phyloP scores from a whole-genome alignment of 2,329 filamentous ascomycete species.

The Colletotrichum plurivorum region DNA sequence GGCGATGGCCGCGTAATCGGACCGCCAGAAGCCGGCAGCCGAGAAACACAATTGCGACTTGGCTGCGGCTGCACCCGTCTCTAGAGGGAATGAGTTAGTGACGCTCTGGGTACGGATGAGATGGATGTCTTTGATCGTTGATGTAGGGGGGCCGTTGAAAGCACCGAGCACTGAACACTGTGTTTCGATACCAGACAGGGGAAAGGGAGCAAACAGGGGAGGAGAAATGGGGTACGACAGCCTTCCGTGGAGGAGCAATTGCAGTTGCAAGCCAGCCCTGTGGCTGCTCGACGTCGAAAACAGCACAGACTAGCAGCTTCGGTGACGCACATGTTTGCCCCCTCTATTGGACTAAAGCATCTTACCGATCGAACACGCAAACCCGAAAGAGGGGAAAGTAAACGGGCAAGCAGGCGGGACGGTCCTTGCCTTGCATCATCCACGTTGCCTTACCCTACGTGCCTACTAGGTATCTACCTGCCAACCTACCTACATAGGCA shows the following conservation, averaged over 20 bases:
- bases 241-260: too few species aligned
- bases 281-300: not conserved
- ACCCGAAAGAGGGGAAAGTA: not conserved
- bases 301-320: not conserved
- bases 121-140: too few species aligned
- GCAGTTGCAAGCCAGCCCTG: not conserved
- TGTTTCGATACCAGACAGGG: too few species aligned
- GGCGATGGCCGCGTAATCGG: constrained; percentile 21
- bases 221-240: too few species aligned
- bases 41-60: not conserved
- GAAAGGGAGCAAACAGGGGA: too few species aligned
- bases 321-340: not conserved
- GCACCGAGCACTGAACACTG: too few species aligned
- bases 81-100: not conserved
- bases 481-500: not conserved
- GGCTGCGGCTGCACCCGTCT: not conserved
- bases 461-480: not conserved
- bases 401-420: constrained; percentile 10
- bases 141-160: too few species aligned
- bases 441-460: not conserved
- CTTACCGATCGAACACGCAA: not conserved
- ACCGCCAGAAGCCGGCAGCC: not conserved
- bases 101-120: too few species aligned
- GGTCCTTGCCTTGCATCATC: constrained; percentile 19
- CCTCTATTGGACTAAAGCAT: not conserved